Base-by-base conservation (phyloP, 306 rosid genomes). In the Leucaena leucocephala region DNA sequence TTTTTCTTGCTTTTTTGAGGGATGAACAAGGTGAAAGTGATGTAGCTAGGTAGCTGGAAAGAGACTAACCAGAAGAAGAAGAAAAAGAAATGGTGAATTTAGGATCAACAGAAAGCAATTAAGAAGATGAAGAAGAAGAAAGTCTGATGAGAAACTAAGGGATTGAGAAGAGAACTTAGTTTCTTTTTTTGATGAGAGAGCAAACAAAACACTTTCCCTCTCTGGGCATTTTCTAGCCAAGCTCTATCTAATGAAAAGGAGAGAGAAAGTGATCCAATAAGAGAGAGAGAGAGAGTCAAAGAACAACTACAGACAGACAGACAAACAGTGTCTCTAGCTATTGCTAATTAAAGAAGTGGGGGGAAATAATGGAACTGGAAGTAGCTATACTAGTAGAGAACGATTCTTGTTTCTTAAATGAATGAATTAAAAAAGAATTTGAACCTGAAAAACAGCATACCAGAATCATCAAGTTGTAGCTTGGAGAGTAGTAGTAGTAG, bases 171-270 rank as follows among this genome's bases (percentile, higher is more conserved):
- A 52, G 68, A 17, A 83, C 21, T 61, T 61, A 10, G 10, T 58
- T 58, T 58, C 38, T 22, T 80, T 75, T 27, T 74, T 34, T 43
- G 17, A 40, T 40, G 68, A 78, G 27, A 27, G 67, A 78, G 54
- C 77, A 80, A 78, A 78, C 76, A 65, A 83, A 57, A 77, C 82
- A 81, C 84, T 78, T 68, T 68, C 55, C 21, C 55, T 44, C 73
- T 68, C 55, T 44, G 55, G 73, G 55, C 19, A 6, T 68, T 68
- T 68, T 78, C 78, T 67, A 42, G 35, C 71, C 76, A 43, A 42
- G 36, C 50, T 82, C 6, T 7, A 43, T 65, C 71, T 55, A 76
- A 39, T 38, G 48, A 82, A 82, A 87, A 80, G 57, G 86, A 71
- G 84, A 82, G 72, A 68, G 52, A 68, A 42, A 68, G 54, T 44